Conservation (phyloP, 805 yeast species). For the Monosporozyma aerobia region DNA sequence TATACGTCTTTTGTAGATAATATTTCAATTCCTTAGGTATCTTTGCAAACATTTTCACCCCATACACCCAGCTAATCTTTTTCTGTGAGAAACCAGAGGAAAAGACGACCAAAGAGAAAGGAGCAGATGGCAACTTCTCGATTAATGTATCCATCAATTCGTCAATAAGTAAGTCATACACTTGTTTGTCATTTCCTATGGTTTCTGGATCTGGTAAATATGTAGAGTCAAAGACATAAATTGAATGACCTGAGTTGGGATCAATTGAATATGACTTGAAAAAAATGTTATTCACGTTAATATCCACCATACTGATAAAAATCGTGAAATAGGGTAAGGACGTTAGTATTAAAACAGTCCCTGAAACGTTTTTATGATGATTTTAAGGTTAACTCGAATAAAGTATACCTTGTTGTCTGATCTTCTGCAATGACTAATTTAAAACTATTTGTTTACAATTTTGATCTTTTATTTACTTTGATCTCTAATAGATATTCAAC, state of each 20-base stretch:
- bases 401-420: neutral
- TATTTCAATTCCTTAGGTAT: conserved; percentile 49
- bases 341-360: too few relatives aligned
- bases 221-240: conserved; percentile 77
- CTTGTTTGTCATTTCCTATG: conserved; percentile 29
- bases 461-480: neutral
- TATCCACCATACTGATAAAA: too few relatives aligned
- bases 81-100: conserved; percentile 66
- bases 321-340: neutral
- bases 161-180: conserved; percentile 33
- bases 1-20: conserved; percentile 51
- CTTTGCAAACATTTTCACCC: conserved; percentile 46
- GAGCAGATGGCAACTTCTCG: conserved; percentile 46
- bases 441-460: neutral
- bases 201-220: conserved; percentile 56
- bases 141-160: conserved; percentile 52
- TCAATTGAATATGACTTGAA: conserved; percentile 55
- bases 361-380: too few relatives aligned
- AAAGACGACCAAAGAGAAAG: conserved; percentile 63
- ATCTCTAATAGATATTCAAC: neutral
- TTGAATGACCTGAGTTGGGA: conserved; percentile 57
- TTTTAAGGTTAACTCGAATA: neutral
- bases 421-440: neutral
- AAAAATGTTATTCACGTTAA: conserved; percentile 37
- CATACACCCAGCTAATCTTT: conserved; percentile 56